Conservation (phyloP, 2,329 filamentous ascomycete species). For the Didymella keratinophila region DNA sequence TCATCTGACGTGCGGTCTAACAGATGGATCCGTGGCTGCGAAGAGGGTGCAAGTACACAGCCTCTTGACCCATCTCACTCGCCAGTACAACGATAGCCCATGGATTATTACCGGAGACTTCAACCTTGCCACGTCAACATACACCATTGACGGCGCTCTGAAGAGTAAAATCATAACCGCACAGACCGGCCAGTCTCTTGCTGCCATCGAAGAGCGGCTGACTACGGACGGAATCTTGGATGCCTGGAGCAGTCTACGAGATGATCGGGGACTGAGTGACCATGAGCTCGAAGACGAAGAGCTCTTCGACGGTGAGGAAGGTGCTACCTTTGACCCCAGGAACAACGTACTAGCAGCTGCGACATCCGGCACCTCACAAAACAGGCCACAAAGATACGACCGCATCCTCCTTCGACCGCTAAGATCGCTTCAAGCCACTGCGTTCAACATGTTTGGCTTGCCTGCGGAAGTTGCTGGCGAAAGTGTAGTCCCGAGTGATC, state of each 20-base stretch:
- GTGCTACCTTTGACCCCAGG: slow-evolving; percentile 70
- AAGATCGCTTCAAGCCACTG: slow-evolving; percentile 50
- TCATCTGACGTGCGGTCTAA: slow-evolving; percentile 69
- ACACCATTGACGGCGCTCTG: slow-evolving; percentile 63
- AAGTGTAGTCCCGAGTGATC: slow-evolving; percentile 51
- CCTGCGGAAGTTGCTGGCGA: slow-evolving; percentile 35
- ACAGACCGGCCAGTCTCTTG: slow-evolving; percentile 56
- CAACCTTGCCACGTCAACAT: slow-evolving; percentile 67
- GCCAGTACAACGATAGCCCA: slow-evolving; percentile 54
- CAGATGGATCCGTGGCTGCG: slow-evolving; percentile 63
- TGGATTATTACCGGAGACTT: slow-evolving; percentile 71
- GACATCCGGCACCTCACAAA: slow-evolving; percentile 63
- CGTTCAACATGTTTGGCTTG: slow-evolving; percentile 68
- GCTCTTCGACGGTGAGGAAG: slow-evolving; percentile 66
- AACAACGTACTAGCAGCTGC: slow-evolving; percentile 64
- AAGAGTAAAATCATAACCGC: slow-evolving; percentile 62
- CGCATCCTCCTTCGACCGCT: slow-evolving; percentile 64
- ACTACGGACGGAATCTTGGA: slow-evolving; percentile 60
- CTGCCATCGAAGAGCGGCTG: slow-evolving; percentile 58
- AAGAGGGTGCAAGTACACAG: slow-evolving; percentile 65
- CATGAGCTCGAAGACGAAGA: slow-evolving; percentile 41
- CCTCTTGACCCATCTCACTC: slow-evolving; percentile 58
- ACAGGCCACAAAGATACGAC: slow-evolving; percentile 71
- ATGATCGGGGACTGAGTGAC: slow-evolving; percentile 54
- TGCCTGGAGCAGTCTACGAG: slow-evolving; percentile 59